Percentiles rank a stretch among this genome's conserved stretches.
These are phyloP conservation scores for Vitis rotundifolia DNA, from an alignment of 164 flowering plant species.

Conservation along the genomic window DNA sequence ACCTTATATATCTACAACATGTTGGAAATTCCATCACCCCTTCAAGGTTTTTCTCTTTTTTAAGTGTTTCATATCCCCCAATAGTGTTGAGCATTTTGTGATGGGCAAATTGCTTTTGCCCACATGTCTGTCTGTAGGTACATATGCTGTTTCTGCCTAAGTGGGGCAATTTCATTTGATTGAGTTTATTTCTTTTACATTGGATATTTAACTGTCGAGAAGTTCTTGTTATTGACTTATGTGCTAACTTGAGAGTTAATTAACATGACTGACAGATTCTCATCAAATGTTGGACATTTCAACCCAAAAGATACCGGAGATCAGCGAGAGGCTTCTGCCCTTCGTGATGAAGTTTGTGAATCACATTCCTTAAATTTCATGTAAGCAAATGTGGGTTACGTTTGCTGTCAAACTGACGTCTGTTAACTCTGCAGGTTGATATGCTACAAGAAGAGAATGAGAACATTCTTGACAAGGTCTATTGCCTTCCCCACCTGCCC, in stretches of 20 bases:
- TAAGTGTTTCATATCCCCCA: too few species aligned
- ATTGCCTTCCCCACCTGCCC: too few species aligned
- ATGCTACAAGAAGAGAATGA: constrained; percentile 92
- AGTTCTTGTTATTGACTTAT: background rate
- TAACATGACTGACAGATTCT: constrained; percentile 42
- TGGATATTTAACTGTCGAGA: background rate
- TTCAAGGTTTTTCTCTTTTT: too few species aligned
- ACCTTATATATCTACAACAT: too few species aligned
- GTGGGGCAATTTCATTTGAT: too few species aligned
- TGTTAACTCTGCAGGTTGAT: constrained; percentile 66
- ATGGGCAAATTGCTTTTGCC: too few species aligned
- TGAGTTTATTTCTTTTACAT: background rate
- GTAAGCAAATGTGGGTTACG: background rate
- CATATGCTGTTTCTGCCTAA: too few species aligned
- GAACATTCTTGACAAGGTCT: constrained; percentile 69
- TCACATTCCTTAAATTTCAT: background rate
- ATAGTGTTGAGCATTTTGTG: too few species aligned
- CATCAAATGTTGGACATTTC: constrained; percentile 39
- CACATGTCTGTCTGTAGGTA: too few species aligned
- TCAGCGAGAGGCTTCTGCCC: constrained; percentile 74
- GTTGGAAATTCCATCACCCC: too few species aligned
- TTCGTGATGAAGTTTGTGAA: constrained; percentile 78
- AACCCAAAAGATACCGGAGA: constrained; percentile 49
- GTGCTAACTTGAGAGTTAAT: constrained; percentile 1
- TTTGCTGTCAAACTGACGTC: constrained; percentile 8